A percentile compares a stretch with the other conserved stretches of the same genome.
phyloP scores from a whole-genome alignment of 169 alveolate species.

The Babesia sp. region DNA sequence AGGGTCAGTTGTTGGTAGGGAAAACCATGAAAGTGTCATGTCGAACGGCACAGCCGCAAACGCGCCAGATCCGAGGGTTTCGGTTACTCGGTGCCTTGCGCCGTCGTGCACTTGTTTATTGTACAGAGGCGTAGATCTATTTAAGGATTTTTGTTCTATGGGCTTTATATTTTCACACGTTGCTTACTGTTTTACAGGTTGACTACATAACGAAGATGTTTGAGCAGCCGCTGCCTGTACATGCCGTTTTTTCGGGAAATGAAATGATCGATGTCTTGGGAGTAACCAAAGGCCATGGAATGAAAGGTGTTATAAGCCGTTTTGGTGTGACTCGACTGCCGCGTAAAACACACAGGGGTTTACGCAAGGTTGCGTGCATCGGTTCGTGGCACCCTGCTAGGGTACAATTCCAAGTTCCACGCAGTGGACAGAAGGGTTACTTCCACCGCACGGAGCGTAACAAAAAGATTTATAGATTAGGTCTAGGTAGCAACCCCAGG shows the following conservation, averaged over 20 bases:
- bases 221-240: conserved; percentile 95
- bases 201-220: conserved; percentile 92
- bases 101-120: neutral
- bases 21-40: conserved; percentile 67
- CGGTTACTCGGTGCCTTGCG: neutral
- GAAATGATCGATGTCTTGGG: conserved; percentile 98
- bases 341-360: conserved; percentile 99
- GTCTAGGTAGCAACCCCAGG: conserved; percentile 90
- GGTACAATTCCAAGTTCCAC: conserved; percentile 98
- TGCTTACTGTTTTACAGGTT: conserved; percentile 71
- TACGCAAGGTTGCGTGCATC: conserved; percentile 99
- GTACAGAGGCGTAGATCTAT: neutral
- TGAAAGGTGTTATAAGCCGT: conserved; percentile 98
- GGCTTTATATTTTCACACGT: neutral
- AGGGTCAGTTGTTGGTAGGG: conserved; percentile 61
- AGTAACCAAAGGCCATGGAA: conserved; percentile 99
- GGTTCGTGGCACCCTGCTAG: conserved; percentile 99
- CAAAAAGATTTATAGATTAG: conserved; percentile 99
- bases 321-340: conserved; percentile 99
- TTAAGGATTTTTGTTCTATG: neutral
- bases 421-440: conserved; percentile 99
- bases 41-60: neutral
- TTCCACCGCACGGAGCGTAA: conserved; percentile 99
- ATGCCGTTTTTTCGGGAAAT: conserved; percentile 93
- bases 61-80: neutral